Evolutionary conservation across 495 filamentous ascomycete genomes (phyloP).

Genomic region (Penicillium herquei): DNA sequence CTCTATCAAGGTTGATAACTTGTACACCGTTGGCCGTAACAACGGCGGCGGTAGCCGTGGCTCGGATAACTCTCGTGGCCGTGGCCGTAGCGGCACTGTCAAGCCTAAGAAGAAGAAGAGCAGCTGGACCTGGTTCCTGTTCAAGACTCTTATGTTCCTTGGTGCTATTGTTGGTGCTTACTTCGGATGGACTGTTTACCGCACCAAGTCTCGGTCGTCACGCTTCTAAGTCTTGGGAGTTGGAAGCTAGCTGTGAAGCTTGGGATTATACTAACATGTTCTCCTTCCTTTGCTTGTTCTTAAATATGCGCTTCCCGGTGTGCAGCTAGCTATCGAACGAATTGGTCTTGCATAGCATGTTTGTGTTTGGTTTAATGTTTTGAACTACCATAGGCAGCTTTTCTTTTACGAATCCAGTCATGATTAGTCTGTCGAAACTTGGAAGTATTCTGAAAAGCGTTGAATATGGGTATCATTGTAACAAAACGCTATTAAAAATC

Average conservation of each 20-base stretch:
- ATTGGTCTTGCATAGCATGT: conserved; percentile 30
- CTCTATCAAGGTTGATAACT: conserved; percentile 79
- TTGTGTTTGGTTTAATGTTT: conserved; percentile 6
- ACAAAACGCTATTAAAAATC: neutral
- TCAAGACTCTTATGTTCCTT: conserved; percentile 78
- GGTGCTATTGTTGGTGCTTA: conserved; percentile 70
- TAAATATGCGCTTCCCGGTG: conserved; percentile 1
- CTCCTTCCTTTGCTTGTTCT: neutral
- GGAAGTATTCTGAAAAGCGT: neutral
- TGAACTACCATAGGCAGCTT: conserved; percentile 9
- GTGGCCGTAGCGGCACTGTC: conserved; percentile 35
- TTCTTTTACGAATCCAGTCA: conserved; percentile 27
- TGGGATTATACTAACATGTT: neutral
- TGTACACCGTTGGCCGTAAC: conserved; percentile 63
- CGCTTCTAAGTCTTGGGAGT: conserved; percentile 60
- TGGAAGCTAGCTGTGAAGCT: neutral
- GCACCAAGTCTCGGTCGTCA: conserved; percentile 68
- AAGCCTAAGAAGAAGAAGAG: conserved; percentile 38
- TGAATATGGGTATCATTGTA: neutral
- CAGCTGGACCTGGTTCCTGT: conserved; percentile 90
- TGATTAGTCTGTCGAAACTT: conserved; percentile 9
- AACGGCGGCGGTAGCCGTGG: conserved; percentile 39
- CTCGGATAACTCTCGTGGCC: conserved; percentile 28
- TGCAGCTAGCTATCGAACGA: conserved; percentile 14
- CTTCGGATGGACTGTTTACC: conserved; percentile 80